Evolutionary conservation across 345 rosid genomes (phyloP), one percentile per base, ranked within the genome.

Genomic region (Odontarrhena argentea): DNA sequence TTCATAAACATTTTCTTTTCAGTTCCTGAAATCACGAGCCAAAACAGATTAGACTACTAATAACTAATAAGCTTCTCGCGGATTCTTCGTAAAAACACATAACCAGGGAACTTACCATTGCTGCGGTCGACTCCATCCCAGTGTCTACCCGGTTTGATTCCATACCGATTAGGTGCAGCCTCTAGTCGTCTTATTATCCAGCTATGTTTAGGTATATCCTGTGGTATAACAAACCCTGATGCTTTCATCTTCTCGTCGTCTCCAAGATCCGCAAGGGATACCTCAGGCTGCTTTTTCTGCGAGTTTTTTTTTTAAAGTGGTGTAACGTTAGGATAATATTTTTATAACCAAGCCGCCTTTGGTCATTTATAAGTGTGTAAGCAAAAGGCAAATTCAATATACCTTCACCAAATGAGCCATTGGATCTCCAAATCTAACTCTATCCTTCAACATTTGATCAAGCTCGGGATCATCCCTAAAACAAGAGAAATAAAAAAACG

Each of bases 51-150:
- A 45, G 38, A 37, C 11, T 7, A 68, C 22, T 18, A 18, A 18
- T 18, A 30, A 70, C 9, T 45, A 9, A 6, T 38, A 12, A 35
- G 22, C 41, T 55, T 28, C 2, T 22, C 37, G 25, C 22, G 28
- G 9, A 15, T 14, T 60, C 2, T 45, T 54, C 55, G 24, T 32
- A 32, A 65, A 57, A 49, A 61, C 32, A 41, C 57, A 70, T 51
- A 32, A 61, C 24, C 7, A 7, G 57, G 67, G 10, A 52, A 56
- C 79, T 2, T 60, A 88, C 98, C 97, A 54, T 47, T 91, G 63
- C 99, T 94, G 43, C 95, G 95, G 68, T 91, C 96, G 4, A 94
- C 92, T 3, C 97, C 97, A 79, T 94, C 99, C 99, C 99, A 94
- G 51, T 91, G 99, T 67, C 97, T 83, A 72, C 99, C 99, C 3